Percentiles rank a stretch among this genome's conserved stretches.
Evolutionary conservation across 352 stramenopile genomes (phyloP).

Genomic region (Globisporangium abappressorium): DNA sequence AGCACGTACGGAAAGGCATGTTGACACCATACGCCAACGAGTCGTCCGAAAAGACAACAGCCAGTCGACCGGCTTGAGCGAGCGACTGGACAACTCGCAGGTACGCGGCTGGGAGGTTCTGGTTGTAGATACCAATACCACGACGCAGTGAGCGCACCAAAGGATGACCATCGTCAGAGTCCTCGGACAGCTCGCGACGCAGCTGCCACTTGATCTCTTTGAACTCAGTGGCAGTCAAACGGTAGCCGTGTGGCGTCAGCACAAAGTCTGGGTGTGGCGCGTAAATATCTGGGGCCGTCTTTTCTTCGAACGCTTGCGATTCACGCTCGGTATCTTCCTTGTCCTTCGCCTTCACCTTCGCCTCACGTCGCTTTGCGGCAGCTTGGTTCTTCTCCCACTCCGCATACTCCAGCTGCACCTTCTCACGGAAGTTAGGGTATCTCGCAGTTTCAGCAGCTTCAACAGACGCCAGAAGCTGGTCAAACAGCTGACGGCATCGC

Average conservation of each 20-base stretch:
- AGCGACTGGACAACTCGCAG: slow-evolving; percentile 95
- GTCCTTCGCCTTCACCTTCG: slow-evolving; percentile 93
- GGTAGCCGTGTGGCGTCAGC: slow-evolving; percentile 91
- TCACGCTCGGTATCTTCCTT: slow-evolving; percentile 83
- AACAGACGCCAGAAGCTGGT: slow-evolving; percentile 68
- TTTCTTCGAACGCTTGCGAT: slow-evolving; percentile 80
- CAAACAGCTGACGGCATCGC: slow-evolving; percentile 84
- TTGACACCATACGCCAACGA: slow-evolving; percentile 99
- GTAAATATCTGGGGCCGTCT: slow-evolving; percentile 90
- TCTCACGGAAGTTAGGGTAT: slow-evolving; percentile 90
- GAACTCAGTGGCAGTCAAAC: slow-evolving; percentile 91
- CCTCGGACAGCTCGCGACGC: slow-evolving; percentile 76
- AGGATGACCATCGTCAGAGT: slow-evolving; percentile 78
- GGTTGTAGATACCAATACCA: slow-evolving; percentile 98
- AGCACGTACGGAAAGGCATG: slow-evolving; percentile 98
- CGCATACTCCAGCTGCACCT: slow-evolving; percentile 92
- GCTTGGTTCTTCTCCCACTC: slow-evolving; percentile 87
- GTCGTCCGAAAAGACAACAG: slow-evolving; percentile 97
- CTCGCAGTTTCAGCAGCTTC: slow-evolving; percentile 68
- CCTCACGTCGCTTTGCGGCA: slow-evolving; percentile 91
- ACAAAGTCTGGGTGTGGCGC: slow-evolving; percentile 98
- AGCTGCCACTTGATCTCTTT: slow-evolving; percentile 88
- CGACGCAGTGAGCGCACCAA: slow-evolving; percentile 89
- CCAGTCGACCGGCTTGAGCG: slow-evolving; percentile 95
- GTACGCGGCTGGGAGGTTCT: slow-evolving; percentile 96